These are phyloP conservation scores for Serendipita sp. DNA, from an alignment of 1,284 basidiomycete species.

Conservation along the genomic window DNA sequence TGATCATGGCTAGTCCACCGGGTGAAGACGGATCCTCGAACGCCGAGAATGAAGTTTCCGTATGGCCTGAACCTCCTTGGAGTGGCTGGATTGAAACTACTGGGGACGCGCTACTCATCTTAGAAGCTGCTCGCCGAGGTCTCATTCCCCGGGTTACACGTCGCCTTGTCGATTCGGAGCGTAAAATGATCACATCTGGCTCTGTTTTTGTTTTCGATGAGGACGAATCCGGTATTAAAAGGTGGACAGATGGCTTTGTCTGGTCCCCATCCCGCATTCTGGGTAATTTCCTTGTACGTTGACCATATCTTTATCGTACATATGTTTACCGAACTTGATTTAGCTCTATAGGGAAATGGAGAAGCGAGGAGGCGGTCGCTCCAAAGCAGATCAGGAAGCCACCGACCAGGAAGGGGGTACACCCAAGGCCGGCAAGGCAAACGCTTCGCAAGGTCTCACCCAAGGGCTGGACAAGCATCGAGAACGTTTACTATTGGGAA, in stretches of 20 bases:
- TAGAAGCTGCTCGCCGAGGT: slow-evolving; percentile 83
- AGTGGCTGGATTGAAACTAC: slow-evolving; percentile 90
- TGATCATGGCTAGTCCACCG: neutral
- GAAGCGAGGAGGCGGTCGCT: slow-evolving; percentile 45
- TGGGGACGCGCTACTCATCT: slow-evolving; percentile 86
- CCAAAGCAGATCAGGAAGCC: slow-evolving; percentile 21
- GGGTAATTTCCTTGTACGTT: slow-evolving; percentile 71
- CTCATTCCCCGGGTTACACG: slow-evolving; percentile 89
- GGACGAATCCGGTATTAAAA: slow-evolving; percentile 92
- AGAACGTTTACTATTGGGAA: slow-evolving; percentile 74
- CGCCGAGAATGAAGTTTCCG: neutral
- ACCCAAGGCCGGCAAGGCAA: slow-evolving; percentile 39
- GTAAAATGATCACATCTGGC: slow-evolving; percentile 84
- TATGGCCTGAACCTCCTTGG: slow-evolving; percentile 74
- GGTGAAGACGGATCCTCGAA: neutral
- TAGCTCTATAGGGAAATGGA: slow-evolving; percentile 81
- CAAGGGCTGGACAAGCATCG: slow-evolving; percentile 47
- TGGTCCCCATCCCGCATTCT: slow-evolving; percentile 83
- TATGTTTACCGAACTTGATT: neutral
- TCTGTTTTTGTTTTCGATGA: slow-evolving; percentile 97
- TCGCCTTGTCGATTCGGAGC: slow-evolving; percentile 82
- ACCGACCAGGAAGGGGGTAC: slow-evolving; percentile 19
- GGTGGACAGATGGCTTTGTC: slow-evolving; percentile 95
- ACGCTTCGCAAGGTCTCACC: neutral
- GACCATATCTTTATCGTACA: neutral